Evolutionary conservation across 352 stramenopile genomes (phyloP), one percentile per base, ranked within the genome.

Genomic region (Globisporangium spinosum): DNA sequence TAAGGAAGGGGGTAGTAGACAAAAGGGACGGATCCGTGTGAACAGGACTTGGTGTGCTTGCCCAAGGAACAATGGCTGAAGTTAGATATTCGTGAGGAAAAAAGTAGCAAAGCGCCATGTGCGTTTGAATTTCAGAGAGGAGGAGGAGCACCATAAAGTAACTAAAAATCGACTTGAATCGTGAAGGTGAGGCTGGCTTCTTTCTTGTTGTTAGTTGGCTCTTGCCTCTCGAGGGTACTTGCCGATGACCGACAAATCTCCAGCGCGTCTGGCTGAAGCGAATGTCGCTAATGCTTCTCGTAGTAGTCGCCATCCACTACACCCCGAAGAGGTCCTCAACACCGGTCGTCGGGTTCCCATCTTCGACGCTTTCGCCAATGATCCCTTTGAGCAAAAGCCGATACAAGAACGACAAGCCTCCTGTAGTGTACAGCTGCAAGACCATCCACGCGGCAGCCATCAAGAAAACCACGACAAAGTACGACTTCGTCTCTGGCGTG

Each of bases 391-490:
- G 13, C 1, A 54, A 3, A n/a, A 67, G 5, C 1, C 59, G 59
- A 22, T 64, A 67, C 27, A 71, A 13, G 38, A 71, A 64, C 29
- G 59, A 58, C 38, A 95, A 70, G 1, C 81, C 79, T 29, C 87
- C 87, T 7, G 79, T 87, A n/a, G 78, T 82, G 67, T 93, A 93
- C 51, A 95, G 32, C 13, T 84, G 73, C 49, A 92, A 43, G 3
- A 93, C 35, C 10, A 82, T 90, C 88, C 88, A 95, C 15, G 73
- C 71, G 8, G 79, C 60, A 4, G 84, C 86, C 15, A 93, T 70
- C 32, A 89, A 27, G 35, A 89, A 75, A 45, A 93, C 76, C 2
- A 79, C 81, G 59, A 75, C 74, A 32, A 88, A 75, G 70, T 87
- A 89, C 12, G 77, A 86, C 17, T 73, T 80, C 34, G 71, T 74